These are phyloP conservation scores for Lecanicillium sp. DNA, from an alignment of 2,329 filamentous ascomycete genomes.

Conservation along the genomic window DNA sequence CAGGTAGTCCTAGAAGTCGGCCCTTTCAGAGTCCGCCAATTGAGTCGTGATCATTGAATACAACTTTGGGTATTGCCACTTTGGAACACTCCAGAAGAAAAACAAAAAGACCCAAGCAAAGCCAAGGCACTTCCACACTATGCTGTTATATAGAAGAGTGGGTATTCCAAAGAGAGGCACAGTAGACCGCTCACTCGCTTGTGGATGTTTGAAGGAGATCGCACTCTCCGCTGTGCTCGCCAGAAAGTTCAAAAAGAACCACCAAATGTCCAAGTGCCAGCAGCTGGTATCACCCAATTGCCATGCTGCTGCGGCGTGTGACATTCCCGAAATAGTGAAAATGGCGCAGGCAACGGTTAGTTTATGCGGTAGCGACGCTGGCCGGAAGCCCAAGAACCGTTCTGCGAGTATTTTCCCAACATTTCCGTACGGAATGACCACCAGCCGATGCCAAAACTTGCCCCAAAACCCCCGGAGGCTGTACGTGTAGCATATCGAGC, in stretches of 20 bases:
- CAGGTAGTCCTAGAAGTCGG: too few relatives aligned
- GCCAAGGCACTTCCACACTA: neutral
- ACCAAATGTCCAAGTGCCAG: conserved; percentile 1
- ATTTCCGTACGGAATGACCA: neutral
- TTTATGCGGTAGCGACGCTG: neutral
- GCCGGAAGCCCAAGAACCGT: neutral
- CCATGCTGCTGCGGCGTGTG: neutral
- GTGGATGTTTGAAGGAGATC: neutral
- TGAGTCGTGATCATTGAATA: neutral
- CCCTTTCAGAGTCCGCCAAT: neutral
- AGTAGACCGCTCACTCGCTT: too few relatives aligned
- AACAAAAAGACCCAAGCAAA: neutral
- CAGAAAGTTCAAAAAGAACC: neutral
- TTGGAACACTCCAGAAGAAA: conserved; percentile 1
- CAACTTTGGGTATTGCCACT: conserved; percentile 1
- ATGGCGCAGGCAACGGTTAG: neutral
- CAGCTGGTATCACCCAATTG: neutral
- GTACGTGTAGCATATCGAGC: neutral
- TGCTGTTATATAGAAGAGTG: neutral
- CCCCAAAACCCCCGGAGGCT: neutral
- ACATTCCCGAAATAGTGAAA: neutral
- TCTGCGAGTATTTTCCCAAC: neutral
- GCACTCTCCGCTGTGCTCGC: neutral
- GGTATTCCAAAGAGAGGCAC: too few relatives aligned
- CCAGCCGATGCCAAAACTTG: neutral